Evolutionary conservation across 176 grass and related monocot genomes (phyloP).

Genomic region (Bonia amplexicaulis): DNA sequence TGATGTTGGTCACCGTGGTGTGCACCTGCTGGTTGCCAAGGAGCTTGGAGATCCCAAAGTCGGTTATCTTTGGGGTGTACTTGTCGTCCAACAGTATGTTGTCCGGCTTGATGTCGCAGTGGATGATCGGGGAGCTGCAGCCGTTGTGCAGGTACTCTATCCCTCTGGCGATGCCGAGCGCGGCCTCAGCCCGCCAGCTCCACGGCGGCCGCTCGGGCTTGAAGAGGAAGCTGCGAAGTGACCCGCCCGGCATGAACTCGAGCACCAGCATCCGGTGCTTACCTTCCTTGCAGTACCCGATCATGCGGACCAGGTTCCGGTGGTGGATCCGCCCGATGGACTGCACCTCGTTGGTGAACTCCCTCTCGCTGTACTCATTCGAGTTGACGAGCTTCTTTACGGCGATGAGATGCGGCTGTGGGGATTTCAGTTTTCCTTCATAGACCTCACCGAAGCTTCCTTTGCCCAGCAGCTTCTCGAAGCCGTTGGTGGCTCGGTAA

Average conservation of each 20-base stretch:
- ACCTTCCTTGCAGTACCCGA: constrained; percentile 25
- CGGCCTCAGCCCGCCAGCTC: not conserved
- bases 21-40: not conserved
- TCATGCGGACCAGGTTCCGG: constrained; percentile 22
- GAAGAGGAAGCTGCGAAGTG: not conserved
- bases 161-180: not conserved
- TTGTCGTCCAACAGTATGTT: not conserved
- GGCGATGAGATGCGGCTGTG: not conserved
- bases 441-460: constrained; percentile 36
- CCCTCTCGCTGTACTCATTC: not conserved
- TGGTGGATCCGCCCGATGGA: constrained; percentile 34
- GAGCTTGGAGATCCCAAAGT: constrained; percentile 19
- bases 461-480: constrained; percentile 20
- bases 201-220: not conserved
- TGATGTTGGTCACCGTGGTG: not conserved
- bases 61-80: not conserved
- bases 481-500: constrained; percentile 15
- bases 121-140: not conserved
- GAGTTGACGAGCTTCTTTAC: constrained; percentile 25
- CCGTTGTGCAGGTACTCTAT: constrained; percentile 26
- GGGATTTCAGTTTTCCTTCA: not conserved
- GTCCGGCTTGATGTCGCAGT: constrained; percentile 28
- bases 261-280: constrained; percentile 32
- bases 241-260: constrained; percentile 30
- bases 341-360: constrained; percentile 29